These are phyloP conservation scores for Lentinus tigrinus DNA, from an alignment of 768 basidiomycete species.

Conservation along the genomic window DNA sequence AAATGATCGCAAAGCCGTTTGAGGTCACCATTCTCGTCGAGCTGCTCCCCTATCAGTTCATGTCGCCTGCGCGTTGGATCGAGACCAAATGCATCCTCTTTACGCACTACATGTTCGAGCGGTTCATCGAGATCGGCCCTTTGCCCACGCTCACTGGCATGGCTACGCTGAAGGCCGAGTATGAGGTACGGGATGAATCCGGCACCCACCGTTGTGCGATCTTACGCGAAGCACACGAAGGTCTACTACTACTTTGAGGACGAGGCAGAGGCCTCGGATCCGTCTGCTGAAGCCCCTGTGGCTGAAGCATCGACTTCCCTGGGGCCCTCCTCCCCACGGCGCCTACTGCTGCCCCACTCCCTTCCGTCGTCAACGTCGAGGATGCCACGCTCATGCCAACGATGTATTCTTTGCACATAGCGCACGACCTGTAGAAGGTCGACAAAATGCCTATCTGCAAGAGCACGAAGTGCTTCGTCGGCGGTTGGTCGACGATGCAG, in stretches of 20 bases:
- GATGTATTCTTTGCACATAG: constrained; percentile 89
- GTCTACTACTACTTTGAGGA: constrained; percentile 99
- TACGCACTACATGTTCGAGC: constrained; percentile 81
- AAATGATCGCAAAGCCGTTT: constrained; percentile 89
- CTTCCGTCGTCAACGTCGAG: constrained; percentile 72
- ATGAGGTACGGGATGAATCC: constrained; percentile 87
- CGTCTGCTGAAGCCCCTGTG: constrained; percentile 37
- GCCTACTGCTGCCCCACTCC: constrained; percentile 48
- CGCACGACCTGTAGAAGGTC: constrained; percentile 94
- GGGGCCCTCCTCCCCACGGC: constrained; percentile 42
- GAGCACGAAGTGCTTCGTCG: constrained; percentile 97
- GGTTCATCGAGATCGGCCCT: constrained; percentile 94
- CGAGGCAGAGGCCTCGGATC: constrained; percentile 52
- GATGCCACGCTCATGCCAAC: constrained; percentile 86
- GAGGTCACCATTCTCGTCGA: constrained; percentile 91
- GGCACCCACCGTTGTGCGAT: constrained; percentile 75
- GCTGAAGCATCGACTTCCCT: constrained; percentile 35
- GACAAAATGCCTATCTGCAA: constrained; percentile 88
- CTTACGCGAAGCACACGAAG: constrained; percentile 90
- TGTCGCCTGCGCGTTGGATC: constrained; percentile 98
- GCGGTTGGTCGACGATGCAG: constrained; percentile 97
- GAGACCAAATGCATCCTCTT: constrained; percentile 97
- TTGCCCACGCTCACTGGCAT: constrained; percentile 95
- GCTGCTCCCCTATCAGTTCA: constrained; percentile 96
- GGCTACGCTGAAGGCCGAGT: constrained; percentile 91